A percentile compares a stretch with the other conserved stretches of the same genome.
phyloP scores from a whole-genome alignment of 2,329 filamentous ascomycete species.

The Colletotrichum brevisporum region DNA sequence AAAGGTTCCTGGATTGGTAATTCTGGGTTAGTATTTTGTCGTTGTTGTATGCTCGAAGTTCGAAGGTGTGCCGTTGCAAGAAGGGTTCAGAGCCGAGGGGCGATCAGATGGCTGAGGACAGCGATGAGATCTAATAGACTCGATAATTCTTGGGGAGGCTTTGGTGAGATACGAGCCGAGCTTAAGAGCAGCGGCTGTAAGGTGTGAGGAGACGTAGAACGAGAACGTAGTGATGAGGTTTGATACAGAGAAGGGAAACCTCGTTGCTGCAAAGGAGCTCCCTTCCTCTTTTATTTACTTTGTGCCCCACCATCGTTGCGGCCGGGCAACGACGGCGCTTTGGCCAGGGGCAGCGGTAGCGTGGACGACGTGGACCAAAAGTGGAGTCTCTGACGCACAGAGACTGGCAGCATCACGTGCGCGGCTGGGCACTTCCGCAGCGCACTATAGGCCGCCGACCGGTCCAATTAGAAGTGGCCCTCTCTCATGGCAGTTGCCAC shows the following conservation, averaged over 20 bases:
- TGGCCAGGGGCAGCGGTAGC: slow-evolving; percentile 11
- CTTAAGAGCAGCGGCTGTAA: slow-evolving; percentile 39
- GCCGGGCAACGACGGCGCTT: slow-evolving; percentile 42
- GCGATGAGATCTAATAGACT: slow-evolving; percentile 66
- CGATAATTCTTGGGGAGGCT: slow-evolving; percentile 51
- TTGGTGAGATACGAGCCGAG: slow-evolving; percentile 44
- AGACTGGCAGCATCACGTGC: background rate
- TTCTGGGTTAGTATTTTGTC: slow-evolving; percentile 63
- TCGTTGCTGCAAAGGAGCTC: slow-evolving; percentile 41
- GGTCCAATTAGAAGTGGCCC: slow-evolving; percentile 18
- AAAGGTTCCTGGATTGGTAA: slow-evolving; percentile 70
- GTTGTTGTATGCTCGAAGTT: slow-evolving; percentile 62
- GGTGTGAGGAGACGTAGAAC: slow-evolving; percentile 30
- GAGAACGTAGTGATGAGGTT: slow-evolving; percentile 43
- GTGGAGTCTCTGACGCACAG: slow-evolving; percentile 24
- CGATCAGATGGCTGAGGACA: slow-evolving; percentile 61
- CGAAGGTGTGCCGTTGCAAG: slow-evolving; percentile 60
- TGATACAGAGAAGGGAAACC: slow-evolving; percentile 45
- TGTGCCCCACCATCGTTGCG: slow-evolving; percentile 50
- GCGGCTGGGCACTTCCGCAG: background rate
- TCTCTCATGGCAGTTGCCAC: slow-evolving; percentile 33
- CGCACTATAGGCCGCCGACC: background rate
- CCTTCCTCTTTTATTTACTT: slow-evolving; percentile 63
- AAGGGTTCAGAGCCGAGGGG: slow-evolving; percentile 59
- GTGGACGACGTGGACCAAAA: background rate